Percentiles rank a stretch among this genome's conserved stretches.
These are phyloP conservation scores for Protomyces lactucae-debilis DNA, from an alignment of 1,139 yeast genomes.

Conservation along the genomic window DNA sequence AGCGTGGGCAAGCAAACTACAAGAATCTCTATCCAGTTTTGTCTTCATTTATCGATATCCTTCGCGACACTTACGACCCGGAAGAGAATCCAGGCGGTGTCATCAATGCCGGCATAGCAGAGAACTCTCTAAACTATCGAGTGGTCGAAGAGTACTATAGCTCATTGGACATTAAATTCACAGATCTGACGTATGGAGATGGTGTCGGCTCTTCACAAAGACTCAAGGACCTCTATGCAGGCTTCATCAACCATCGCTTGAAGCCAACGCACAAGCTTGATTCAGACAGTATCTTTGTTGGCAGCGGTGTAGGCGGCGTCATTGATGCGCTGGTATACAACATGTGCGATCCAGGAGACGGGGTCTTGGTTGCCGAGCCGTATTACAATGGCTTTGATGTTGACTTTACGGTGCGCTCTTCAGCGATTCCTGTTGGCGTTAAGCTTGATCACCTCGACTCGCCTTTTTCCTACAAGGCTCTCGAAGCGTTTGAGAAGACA, in stretches of 20 bases:
- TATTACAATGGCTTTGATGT: constrained; percentile 2
- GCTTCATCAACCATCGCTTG: not conserved
- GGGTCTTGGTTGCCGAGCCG: not conserved
- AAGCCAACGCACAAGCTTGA: not conserved
- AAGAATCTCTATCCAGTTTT: not conserved
- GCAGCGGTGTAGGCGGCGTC: not conserved
- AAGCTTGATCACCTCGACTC: not conserved
- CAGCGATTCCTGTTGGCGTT: not conserved
- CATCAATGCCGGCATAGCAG: not conserved
- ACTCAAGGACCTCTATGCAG: not conserved
- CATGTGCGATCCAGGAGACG: constrained; percentile 3
- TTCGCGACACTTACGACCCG: not conserved
- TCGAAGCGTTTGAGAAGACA: not conserved
- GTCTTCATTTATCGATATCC: not conserved
- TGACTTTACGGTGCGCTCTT: not conserved
- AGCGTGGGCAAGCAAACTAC: not conserved
- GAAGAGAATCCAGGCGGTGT: not conserved
- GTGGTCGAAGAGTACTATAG: not conserved
- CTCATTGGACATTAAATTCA: not conserved
- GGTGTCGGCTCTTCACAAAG: not conserved
- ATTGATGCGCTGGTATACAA: not conserved
- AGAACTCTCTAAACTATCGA: not conserved
- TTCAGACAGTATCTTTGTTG: not conserved
- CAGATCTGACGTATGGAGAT: not conserved
- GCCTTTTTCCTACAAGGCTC: not conserved